phyloP scores from a whole-genome alignment of 2,329 filamentous ascomycete species.

The Colletotrichum scovillei region DNA sequence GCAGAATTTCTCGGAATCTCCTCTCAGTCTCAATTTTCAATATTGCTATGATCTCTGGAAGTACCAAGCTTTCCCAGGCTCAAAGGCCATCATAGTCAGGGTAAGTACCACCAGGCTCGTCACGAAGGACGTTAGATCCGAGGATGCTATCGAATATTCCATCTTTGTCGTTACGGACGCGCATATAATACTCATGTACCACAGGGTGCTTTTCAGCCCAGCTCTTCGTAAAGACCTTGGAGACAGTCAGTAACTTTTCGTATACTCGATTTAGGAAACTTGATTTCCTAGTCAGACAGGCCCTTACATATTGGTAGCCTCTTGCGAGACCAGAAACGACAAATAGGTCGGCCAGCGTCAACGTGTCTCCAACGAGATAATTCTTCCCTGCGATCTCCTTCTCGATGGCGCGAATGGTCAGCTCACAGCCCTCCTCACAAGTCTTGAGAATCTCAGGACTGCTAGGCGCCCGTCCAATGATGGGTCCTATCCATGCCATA shows the following conservation, averaged over 20 bases:
- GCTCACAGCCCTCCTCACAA: not conserved
- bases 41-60: too few relatives aligned
- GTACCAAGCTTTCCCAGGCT: too few relatives aligned
- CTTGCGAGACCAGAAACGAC: not conserved
- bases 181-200: not conserved
- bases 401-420: slow-evolving; percentile 5
- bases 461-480: not conserved
- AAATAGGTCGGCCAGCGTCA: slow-evolving; percentile 2
- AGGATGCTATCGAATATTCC: slow-evolving; percentile 14
- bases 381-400: slow-evolving; percentile 7
- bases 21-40: too few relatives aligned
- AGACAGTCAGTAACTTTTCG: not conserved
- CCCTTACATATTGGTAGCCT: slow-evolving; percentile 2
- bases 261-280: too few relatives aligned
- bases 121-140: not conserved
- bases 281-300: too few relatives aligned
- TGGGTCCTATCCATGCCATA: slow-evolving; percentile 10
- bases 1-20: too few relatives aligned
- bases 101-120: slow-evolving; percentile 4
- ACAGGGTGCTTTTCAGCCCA: not conserved
- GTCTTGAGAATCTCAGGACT: not conserved
- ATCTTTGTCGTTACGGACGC: not conserved
- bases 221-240: slow-evolving; percentile 6
- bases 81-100: slow-evolving; percentile 1
- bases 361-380: not conserved